Evolutionary conservation across 192 early-diverging fungal species (phyloP).

Genomic region (Haplosporangium gracile): DNA sequence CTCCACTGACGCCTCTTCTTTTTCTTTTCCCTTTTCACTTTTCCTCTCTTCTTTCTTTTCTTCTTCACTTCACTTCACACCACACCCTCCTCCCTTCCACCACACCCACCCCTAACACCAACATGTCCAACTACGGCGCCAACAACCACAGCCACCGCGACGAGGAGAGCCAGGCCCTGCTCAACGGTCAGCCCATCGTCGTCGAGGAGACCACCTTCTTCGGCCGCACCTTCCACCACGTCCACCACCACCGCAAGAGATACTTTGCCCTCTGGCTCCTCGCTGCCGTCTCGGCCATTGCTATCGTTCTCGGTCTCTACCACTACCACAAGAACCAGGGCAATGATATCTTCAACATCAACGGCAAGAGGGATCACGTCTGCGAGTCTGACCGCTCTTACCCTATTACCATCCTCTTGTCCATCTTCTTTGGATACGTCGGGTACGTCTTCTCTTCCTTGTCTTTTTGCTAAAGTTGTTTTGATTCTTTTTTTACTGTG

Average conservation of each 20-base stretch:
- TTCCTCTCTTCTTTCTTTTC: slow-evolving; percentile 8
- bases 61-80: not conserved
- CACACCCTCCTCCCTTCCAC: slow-evolving; percentile 9
- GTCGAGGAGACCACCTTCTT: slow-evolving; percentile 52
- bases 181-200: slow-evolving; percentile 36
- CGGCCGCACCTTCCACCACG: slow-evolving; percentile 46
- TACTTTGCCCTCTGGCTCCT: slow-evolving; percentile 51
- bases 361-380: slow-evolving; percentile 25
- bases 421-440: slow-evolving; percentile 67
- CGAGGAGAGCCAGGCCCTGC: slow-evolving; percentile 37
- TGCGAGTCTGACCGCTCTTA: slow-evolving; percentile 67
- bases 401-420: slow-evolving; percentile 63
- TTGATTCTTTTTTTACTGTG: not conserved
- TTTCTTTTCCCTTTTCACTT: not conserved
- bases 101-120: not conserved
- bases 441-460: slow-evolving; percentile 47
- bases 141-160: slow-evolving; percentile 34
- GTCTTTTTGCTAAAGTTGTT: not conserved
- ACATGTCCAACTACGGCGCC: slow-evolving; percentile 56
- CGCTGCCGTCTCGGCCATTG: slow-evolving; percentile 39
- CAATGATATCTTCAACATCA: slow-evolving; percentile 11
- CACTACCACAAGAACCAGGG: slow-evolving; percentile 40
- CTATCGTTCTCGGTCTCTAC: slow-evolving; percentile 44
- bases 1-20: not conserved
- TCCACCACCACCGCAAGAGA: slow-evolving; percentile 54